Evolutionary conservation across 495 filamentous ascomycete species (phyloP), one percentile per base, ranked within the genome.

Genomic region (Lepraria neglecta): DNA sequence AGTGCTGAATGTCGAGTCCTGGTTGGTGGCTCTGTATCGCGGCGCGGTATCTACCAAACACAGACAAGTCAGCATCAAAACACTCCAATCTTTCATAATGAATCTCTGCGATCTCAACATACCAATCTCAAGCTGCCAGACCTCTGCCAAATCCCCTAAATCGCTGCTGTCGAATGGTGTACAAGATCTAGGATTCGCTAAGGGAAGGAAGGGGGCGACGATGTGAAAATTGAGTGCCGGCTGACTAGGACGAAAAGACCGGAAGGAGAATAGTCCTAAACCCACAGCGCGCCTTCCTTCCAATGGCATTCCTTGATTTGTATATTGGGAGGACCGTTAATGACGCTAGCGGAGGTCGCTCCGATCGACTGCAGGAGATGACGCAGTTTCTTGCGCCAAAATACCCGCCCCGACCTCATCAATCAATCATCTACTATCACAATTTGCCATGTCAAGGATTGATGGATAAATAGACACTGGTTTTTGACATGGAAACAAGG

Each of bases 351-450:
- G 47, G 58, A 60, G 30, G 35, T 52, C 28, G 15, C 58, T 60
- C 58, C 58, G 58, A 27, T 54, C 51, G 35, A 58, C 38, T 21
- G 46, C 17, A 51, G 30, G 30, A 38, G 46, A 59, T 51, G 38
- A 35, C 31, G 45, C 57, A 19, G n/a, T 17, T 1, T 28, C 33
- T 42, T 59, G 57, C 45, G 57, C 43, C 28, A 50, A 31, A 17
- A 48, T 59, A 59, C 6, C 46, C 57, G 33, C 43, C n/a, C 33
- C n/a, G 6, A 33, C 28, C 51, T 14, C 9, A n/a, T 38, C 14
- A 38, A 38, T n/a, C n/a, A n/a, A n/a, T n/a, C n/a, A n/a, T 1
- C 19, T 9, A n/a, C 6, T 3, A 12, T n/a, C 35, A 38, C 1
- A 2, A 10, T 38, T 38, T 38, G 24, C 24, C 24, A 1, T 24